phyloP scores from a whole-genome alignment of 805 yeast species.

The Lipomyces oligophaga region DNA sequence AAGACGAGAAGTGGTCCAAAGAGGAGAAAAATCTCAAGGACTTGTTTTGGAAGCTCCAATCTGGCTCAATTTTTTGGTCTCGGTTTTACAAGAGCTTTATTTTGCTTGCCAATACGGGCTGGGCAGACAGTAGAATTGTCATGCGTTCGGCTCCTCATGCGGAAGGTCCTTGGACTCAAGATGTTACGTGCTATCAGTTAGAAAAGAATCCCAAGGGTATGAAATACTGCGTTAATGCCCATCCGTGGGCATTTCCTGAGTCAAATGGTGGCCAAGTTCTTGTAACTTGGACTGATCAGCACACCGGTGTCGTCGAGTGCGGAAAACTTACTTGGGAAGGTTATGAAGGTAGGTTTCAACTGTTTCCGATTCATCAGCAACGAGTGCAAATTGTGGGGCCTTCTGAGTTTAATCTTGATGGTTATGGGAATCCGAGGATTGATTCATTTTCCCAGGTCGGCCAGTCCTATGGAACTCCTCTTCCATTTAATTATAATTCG shows the following conservation, averaged over 20 bases:
- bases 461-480: too few species aligned
- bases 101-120: slow-evolving; percentile 23
- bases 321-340: slow-evolving; percentile 28
- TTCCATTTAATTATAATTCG: too few species aligned
- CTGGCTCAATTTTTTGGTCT: slow-evolving; percentile 28
- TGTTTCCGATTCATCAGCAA: too few species aligned
- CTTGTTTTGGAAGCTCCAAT: slow-evolving; percentile 26
- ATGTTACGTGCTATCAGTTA: slow-evolving; percentile 17
- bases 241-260: slow-evolving; percentile 29
- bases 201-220: slow-evolving; percentile 18
- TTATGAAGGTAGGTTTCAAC: slow-evolving; percentile 17
- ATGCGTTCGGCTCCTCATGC: slow-evolving; percentile 27
- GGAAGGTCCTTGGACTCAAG: slow-evolving; percentile 28
- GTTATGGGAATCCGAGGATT: too few species aligned
- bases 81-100: slow-evolving; percentile 18
- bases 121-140: slow-evolving; percentile 27
- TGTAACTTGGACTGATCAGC: slow-evolving; percentile 29
- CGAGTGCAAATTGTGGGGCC: too few species aligned
- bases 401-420: too few species aligned
- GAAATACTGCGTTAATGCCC: slow-evolving; percentile 27
- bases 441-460: too few species aligned
- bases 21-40: slow-evolving; percentile 10
- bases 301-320: slow-evolving; percentile 20
- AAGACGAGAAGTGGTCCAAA: slow-evolving; percentile 14
- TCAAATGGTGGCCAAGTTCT: slow-evolving; percentile 22